phyloP scores from a whole-genome alignment of 2,329 filamentous ascomycete genomes.

The Calycina marina region DNA sequence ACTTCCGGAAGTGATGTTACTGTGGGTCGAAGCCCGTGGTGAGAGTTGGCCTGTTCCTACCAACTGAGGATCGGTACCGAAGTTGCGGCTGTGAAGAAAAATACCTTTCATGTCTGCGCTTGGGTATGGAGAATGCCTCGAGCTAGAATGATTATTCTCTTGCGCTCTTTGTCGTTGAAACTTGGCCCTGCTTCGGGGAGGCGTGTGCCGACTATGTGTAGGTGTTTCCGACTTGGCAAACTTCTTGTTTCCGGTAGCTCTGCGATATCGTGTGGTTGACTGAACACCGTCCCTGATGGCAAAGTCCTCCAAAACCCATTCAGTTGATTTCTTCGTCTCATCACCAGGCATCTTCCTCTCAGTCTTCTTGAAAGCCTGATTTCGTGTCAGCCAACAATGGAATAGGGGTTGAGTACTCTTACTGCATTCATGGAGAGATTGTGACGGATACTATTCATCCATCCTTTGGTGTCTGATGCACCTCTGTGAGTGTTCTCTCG shows the following conservation, averaged over 20 bases:
- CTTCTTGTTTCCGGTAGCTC: constrained; percentile 29
- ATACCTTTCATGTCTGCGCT: too few species aligned
- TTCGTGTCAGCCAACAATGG: constrained; percentile 9
- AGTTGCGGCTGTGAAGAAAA: too few species aligned
- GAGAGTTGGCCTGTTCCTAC: background rate
- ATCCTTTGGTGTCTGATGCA: constrained; percentile 49
- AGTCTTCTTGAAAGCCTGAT: constrained; percentile 40
- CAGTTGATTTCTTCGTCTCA: constrained; percentile 49
- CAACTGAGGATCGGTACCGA: too few species aligned
- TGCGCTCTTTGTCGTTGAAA: constrained; percentile 8
- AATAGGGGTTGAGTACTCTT: constrained; percentile 28
- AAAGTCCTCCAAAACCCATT: constrained; percentile 64
- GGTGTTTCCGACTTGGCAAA: constrained; percentile 24
- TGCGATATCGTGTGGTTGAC: constrained; percentile 71
- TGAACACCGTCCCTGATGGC: constrained; percentile 60
- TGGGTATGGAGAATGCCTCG: too few species aligned
- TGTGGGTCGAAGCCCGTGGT: background rate
- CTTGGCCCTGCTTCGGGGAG: constrained; percentile 15
- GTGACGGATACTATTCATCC: constrained; percentile 92
- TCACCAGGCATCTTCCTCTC: constrained; percentile 27
- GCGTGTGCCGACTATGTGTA: constrained; percentile 18
- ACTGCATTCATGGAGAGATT: constrained; percentile 94
- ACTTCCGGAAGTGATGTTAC: background rate
- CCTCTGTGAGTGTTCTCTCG: constrained; percentile 65
- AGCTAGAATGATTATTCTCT: too few species aligned